A percentile compares a stretch with the other conserved stretches of the same genome.
phyloP scores from a whole-genome alignment of 2,329 filamentous ascomycete species.

The Verticillium klebahnii region DNA sequence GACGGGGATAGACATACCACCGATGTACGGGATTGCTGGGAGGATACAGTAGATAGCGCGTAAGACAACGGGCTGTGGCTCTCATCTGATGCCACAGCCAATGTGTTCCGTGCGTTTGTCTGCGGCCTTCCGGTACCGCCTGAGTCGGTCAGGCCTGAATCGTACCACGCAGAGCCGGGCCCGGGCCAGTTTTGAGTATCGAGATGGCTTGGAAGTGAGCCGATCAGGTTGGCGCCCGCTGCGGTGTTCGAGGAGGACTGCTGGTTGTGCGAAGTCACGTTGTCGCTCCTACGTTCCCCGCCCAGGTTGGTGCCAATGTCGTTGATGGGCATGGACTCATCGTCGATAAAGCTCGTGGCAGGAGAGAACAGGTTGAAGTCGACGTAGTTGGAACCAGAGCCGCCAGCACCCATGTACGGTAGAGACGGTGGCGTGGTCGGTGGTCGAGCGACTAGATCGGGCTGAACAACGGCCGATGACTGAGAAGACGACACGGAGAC shows the following conservation, averaged over 20 bases:
- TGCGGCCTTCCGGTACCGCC: neutral
- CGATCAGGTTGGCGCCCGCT: neutral
- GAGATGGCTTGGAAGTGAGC: neutral
- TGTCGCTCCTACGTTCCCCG: neutral
- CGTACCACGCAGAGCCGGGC: neutral
- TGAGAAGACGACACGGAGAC: constrained; percentile 28
- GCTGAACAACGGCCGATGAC: constrained; percentile 19
- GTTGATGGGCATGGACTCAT: constrained; percentile 36
- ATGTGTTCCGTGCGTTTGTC: neutral
- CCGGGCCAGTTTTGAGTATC: neutral
- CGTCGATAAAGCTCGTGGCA: constrained; percentile 40
- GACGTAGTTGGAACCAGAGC: constrained; percentile 38
- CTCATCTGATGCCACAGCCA: neutral
- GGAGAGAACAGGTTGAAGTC: constrained; percentile 56
- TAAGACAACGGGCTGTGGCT: neutral
- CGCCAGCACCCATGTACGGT: constrained; percentile 35
- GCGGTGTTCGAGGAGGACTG: neutral
- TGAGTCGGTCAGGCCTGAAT: neutral
- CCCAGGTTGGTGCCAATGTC: constrained; percentile 8
- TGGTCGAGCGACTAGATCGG: constrained; percentile 9
- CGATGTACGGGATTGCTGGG: neutral
- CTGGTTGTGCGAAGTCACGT: neutral
- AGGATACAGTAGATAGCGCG: neutral
- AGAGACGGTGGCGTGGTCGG: constrained; percentile 17
- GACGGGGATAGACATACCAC: neutral